A percentile compares a stretch with the other conserved stretches of the same genome.
Evolutionary conservation across 225 moss, liverwort and hornwort genomes (phyloP).

Genomic region (Marchantia polymorpha): DNA sequence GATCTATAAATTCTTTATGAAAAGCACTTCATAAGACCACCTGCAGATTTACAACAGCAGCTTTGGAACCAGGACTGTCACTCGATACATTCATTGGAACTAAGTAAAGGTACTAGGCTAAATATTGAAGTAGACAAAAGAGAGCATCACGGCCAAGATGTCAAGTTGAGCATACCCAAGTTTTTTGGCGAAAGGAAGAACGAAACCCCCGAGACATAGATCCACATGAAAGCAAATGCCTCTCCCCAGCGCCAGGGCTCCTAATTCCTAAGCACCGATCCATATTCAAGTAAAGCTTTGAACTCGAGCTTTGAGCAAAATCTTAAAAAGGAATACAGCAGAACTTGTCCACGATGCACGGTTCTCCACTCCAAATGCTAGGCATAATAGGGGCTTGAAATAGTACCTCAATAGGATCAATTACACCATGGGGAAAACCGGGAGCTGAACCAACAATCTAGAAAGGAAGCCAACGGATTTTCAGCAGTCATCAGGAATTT

Average conservation of each 20-base stretch:
- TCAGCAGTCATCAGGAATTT: not conserved
- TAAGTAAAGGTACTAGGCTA: not conserved
- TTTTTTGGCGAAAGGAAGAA: conserved; percentile 89
- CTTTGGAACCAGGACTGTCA: not conserved
- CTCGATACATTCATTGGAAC: not conserved
- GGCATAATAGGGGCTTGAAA: not conserved
- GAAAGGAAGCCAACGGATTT: conserved; percentile 12
- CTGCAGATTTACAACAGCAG: too few species aligned
- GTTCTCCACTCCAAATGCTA: not conserved
- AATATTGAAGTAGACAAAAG: not conserved
- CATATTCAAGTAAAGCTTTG: not conserved
- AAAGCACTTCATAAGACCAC: too few species aligned
- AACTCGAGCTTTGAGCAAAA: too few species aligned
- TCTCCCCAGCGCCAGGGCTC: conserved; percentile 62
- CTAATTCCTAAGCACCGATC: conserved; percentile 52
- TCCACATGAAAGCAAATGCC: conserved; percentile 88
- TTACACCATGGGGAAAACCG: conserved; percentile 95
- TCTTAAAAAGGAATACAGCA: not conserved
- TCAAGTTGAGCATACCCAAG: conserved; percentile 61
- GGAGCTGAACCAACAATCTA: conserved; percentile 93
- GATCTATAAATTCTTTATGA: too few species aligned
- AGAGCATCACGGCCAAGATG: not conserved
- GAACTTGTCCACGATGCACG: not conserved
- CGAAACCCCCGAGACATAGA: conserved; percentile 94
- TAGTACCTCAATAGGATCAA: conserved; percentile 89